Evolutionary conservation across 2,329 filamentous ascomycete species (phyloP).

Genomic region (Aaosphaeria pasadenensis): DNA sequence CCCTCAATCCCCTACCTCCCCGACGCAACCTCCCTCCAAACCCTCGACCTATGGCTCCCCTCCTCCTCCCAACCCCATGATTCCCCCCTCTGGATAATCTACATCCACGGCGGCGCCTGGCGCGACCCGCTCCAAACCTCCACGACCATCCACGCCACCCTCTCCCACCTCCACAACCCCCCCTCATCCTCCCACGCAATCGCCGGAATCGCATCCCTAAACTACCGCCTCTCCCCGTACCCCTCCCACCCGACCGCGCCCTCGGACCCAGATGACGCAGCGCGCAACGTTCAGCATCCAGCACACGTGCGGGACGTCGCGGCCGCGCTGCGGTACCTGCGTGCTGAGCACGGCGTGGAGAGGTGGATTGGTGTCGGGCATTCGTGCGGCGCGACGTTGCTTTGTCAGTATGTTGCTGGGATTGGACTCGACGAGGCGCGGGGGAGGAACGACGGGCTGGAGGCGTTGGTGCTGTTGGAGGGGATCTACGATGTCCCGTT

Average conservation of each 20-base stretch:
- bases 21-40: conserved; percentile 35
- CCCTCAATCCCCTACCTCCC: conserved; percentile 25
- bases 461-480: conserved; percentile 58
- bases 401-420: conserved; percentile 51
- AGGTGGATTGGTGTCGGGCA: conserved; percentile 60
- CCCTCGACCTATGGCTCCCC: conserved; percentile 43
- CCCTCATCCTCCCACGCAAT: conserved; percentile 32
- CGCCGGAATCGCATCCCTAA: conserved; percentile 61
- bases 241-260: conserved; percentile 44
- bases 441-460: conserved; percentile 32
- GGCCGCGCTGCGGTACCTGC: conserved; percentile 51
- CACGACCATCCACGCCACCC: conserved; percentile 30
- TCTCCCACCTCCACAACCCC: conserved; percentile 31
- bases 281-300: conserved; percentile 54
- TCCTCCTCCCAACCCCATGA: conserved; percentile 22
- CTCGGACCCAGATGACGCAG: conserved; percentile 44
- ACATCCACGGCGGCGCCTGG: conserved; percentile 52
- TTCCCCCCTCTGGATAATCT: conserved; percentile 19
- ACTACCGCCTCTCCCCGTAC: conserved; percentile 61
- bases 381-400: conserved; percentile 62
- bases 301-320: conserved; percentile 60
- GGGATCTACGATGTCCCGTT: conserved; percentile 66
- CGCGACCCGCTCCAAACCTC: conserved; percentile 44
- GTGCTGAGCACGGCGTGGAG: conserved; percentile 34
- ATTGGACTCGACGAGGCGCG: neutral